Conservation (phyloP, 73 alveolate genomes). For the Urostyla sp. region DNA sequence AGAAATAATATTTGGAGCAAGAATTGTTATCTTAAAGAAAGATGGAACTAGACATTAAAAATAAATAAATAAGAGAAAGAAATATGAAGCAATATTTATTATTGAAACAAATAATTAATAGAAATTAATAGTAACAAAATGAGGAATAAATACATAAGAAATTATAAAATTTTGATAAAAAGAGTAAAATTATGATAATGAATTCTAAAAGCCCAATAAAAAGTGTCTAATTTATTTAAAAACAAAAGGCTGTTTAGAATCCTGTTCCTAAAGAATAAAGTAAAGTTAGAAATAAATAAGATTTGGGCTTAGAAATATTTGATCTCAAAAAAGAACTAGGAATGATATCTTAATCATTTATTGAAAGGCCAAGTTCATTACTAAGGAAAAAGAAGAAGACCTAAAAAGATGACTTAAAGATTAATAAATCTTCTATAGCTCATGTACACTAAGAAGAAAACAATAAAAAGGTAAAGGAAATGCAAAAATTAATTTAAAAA, state of each 20-base stretch:
- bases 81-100: background rate
- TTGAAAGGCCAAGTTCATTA: constrained; percentile 7
- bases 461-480: constrained; percentile 25
- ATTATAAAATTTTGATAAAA: background rate
- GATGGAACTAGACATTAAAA: constrained; percentile 2
- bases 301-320: constrained; percentile 30
- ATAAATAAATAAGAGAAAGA: constrained; percentile 27
- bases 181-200: constrained; percentile 2
- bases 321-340: constrained; percentile 35
- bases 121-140: background rate
- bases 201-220: constrained; percentile 38
- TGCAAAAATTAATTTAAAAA: constrained; percentile 6
- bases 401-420: background rate
- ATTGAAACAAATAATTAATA: background rate
- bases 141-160: background rate
- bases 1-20: too few species aligned
- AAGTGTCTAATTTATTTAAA: background rate
- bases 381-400: constrained; percentile 6
- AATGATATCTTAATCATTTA: background rate
- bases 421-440: background rate
- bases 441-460: background rate
- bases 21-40: too few species aligned
- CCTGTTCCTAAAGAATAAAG: background rate
- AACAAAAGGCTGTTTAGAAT: constrained; percentile 11
- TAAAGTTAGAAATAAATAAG: constrained; percentile 31